Percentiles rank a stretch among this genome's conserved stretches.
Evolutionary conservation across 768 basidiomycete species (phyloP).

Genomic region (Mycena belliarum): DNA sequence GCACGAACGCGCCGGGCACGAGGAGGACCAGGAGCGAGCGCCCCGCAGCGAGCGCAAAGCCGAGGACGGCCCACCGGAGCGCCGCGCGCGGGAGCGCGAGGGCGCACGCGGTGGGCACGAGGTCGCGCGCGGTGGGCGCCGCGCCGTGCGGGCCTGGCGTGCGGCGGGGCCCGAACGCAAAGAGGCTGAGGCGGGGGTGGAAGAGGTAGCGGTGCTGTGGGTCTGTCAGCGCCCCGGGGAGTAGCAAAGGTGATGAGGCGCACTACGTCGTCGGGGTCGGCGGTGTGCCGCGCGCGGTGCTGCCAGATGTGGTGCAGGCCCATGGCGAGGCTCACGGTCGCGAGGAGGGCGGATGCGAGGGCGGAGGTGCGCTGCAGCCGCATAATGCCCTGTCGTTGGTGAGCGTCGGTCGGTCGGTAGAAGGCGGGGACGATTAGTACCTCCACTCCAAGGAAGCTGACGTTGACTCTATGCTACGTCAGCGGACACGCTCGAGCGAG

Average conservation of each 20-base stretch:
- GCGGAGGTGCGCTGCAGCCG: constrained; percentile 20
- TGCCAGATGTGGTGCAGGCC: constrained; percentile 24
- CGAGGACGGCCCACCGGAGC: constrained; percentile 27
- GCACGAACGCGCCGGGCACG: constrained; percentile 16
- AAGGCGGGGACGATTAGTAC: too few species aligned
- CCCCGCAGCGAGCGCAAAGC: constrained; percentile 22
- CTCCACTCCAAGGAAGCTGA: too few species aligned
- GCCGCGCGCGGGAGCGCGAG: constrained; percentile 27
- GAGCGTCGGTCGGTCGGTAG: too few species aligned
- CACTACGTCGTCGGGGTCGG: constrained; percentile 22
- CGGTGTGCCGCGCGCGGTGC: constrained; percentile 15
- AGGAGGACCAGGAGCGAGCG: constrained; percentile 21
- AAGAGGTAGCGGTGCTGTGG: too few species aligned
- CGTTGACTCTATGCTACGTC: neutral
- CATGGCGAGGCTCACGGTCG: constrained; percentile 17
- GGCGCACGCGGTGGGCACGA: constrained; percentile 25
- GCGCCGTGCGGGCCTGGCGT: too few species aligned
- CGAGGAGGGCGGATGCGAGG: constrained; percentile 16
- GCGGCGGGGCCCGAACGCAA: too few species aligned
- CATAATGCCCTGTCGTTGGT: constrained; percentile 15
- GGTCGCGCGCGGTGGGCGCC: neutral
- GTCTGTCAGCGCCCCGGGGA: too few species aligned
- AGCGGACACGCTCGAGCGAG: too few species aligned
- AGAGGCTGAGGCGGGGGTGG: too few species aligned
- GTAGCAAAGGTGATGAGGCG: neutral